Percentiles rank a stretch among this genome's conserved stretches.
Conservation (phyloP, 2,329 filamentous ascomycete genomes). For the Calonectria pseudoreteaudii region DNA sequence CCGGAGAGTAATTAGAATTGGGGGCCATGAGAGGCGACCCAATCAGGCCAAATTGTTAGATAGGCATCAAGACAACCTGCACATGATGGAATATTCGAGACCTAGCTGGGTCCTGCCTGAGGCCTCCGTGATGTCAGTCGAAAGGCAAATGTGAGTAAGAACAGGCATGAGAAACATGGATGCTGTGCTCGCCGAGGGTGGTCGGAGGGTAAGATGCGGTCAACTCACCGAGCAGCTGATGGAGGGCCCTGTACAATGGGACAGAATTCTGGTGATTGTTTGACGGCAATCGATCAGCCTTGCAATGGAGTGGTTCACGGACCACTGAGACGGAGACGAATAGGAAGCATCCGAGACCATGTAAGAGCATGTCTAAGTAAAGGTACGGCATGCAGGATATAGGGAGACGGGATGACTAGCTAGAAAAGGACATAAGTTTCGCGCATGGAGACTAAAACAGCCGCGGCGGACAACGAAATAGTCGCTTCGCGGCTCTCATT, state of each 20-base stretch:
- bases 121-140: slow-evolving; percentile 35
- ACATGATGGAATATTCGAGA: slow-evolving; percentile 39
- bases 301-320: slow-evolving; percentile 33
- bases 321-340: slow-evolving; percentile 31
- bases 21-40: slow-evolving; percentile 24
- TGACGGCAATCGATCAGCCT: slow-evolving; percentile 38
- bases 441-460: slow-evolving; percentile 28
- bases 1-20: slow-evolving; percentile 19
- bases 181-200: background rate
- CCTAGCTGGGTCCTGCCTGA: slow-evolving; percentile 25
- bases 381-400: slow-evolving; percentile 5
- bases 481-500: slow-evolving; percentile 17
- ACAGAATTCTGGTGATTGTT: slow-evolving; percentile 20
- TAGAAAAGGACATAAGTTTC: slow-evolving; percentile 39
- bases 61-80: slow-evolving; percentile 38
- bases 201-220: slow-evolving; percentile 19
- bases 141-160: slow-evolving; percentile 19
- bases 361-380: slow-evolving; percentile 14
- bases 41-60: slow-evolving; percentile 29
- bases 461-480: slow-evolving; percentile 26
- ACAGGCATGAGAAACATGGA: slow-evolving; percentile 11
- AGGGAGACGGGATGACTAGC: slow-evolving; percentile 28
- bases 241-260: background rate
- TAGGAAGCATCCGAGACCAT: slow-evolving; percentile 28
- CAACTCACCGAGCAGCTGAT: slow-evolving; percentile 10